Evolutionary conservation across 1,284 basidiomycete species (phyloP).

Genomic region (Heterobasidion parviporum): DNA sequence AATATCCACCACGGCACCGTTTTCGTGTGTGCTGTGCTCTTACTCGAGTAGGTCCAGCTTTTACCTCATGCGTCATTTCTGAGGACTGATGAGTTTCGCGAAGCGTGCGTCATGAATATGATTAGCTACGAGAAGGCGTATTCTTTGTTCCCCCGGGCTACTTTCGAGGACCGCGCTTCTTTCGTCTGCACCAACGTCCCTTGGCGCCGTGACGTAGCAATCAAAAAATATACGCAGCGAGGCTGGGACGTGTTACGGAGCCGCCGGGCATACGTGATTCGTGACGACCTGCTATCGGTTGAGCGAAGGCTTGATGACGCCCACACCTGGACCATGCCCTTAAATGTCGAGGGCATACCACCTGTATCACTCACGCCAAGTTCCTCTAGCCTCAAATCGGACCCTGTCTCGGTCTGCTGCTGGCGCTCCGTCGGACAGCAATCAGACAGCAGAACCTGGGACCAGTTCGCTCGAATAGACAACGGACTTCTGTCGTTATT

Average conservation of each 20-base stretch:
- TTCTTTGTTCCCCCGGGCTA: neutral
- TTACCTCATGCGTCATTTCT: neutral
- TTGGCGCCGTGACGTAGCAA: constrained; percentile 4
- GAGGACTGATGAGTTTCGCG: neutral
- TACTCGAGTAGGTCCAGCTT: neutral
- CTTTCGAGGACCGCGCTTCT: neutral
- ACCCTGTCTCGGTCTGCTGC: neutral
- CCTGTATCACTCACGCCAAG: neutral
- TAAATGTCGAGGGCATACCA: neutral
- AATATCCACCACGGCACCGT: neutral
- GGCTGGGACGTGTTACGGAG: neutral
- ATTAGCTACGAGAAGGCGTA: neutral
- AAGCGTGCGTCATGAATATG: constrained; percentile 1
- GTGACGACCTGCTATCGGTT: too few relatives aligned
- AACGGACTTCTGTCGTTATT: too few relatives aligned
- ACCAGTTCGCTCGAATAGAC: too few relatives aligned
- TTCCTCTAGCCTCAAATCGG: neutral
- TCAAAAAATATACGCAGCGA: neutral
- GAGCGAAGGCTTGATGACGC: neutral
- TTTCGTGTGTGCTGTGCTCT: neutral
- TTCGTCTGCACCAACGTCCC: neutral
- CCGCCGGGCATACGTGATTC: neutral
- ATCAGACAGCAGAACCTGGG: too few relatives aligned
- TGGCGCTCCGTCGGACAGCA: neutral
- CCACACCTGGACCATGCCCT: neutral